Evolutionary conservation across 148 eudicot genomes (phyloP), one percentile per base, ranked within the genome.

Genomic region (Euryodendron excelsum): DNA sequence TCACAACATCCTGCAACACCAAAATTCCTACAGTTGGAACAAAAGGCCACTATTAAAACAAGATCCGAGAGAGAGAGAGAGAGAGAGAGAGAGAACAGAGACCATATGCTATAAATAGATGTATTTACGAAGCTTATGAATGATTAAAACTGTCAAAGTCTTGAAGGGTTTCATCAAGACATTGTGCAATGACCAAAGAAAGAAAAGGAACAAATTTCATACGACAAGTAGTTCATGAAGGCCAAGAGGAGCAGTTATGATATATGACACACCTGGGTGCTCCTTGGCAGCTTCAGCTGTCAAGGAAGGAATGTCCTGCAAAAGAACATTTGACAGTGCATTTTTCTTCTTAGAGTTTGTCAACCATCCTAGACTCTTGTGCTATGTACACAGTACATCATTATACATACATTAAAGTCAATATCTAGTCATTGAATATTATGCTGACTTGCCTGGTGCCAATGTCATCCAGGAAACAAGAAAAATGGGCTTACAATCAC

Each of bases 191-290:
- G 11, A 33, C 33, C 17, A 12, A 74, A 28, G 11, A 34, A 44
- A 1, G 30, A 21, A 36, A 47, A 23, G 72, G 41, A 62, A 80
- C 18, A 33, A 69, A 56, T 48, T 48, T 76, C 79, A 75, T 90
- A 93, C 99, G 92, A 96, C 97, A 67, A 96, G 92, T 64, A 83
- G 78, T 74, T 89, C 87, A 76, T 96, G 99, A 64, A 93, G 85
- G 73, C 99, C 99, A 75, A 96, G 90, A 53, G 99, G 99, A 37
- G 99, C 98, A n/a, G 98, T 93, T 72, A 96, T 81, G 28, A 96
- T 74, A 79, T 96, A 96, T 62, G 92, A 78, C 30, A 93, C 88
- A 23, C 90, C 93, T 37, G 93, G 93, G 81, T 91, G 90, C 80
- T 90, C 91, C 84, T 84, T 81, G 58, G 99, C 99, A 82, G 98